Base-by-base conservation (phyloP, 1,284 basidiomycete genomes). In the Phlebopus sp. region DNA sequence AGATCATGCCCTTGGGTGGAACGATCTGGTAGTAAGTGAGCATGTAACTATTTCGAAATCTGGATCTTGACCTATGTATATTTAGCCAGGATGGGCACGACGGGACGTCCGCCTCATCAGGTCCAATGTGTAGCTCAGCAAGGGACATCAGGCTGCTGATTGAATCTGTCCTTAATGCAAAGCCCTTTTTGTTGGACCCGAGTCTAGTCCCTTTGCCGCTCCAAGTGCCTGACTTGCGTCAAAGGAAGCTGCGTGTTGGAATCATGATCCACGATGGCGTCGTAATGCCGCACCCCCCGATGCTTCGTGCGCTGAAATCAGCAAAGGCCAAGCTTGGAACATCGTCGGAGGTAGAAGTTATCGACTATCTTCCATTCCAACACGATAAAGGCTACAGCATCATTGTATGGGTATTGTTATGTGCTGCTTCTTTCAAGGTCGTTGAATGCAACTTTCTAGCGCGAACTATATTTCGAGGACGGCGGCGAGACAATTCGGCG, bases 181-280 rank as follows among this genome's bases (percentile, higher is more conserved):
- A 72, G 44, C 73, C 77, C 1, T 77, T 74, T 71, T 45, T 69
- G 0, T 51, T 59, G 23, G 75, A 78, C 44, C 68, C 72, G 15
- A 59, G 59, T 18, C 62, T 71, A 1, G 47, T 73, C n/a, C 67
- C 68, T 6, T 64, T 76, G 17, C 68, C 72, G 1, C 74, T 76
- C 60, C 35, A 38, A 46, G 45, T 55, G 32, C 59, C 53, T 38
- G 46, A 51, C 37, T 49, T 55, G 25, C 60, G 42, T 18, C 48
- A 57, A 31, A 60, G 42, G 42, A 64, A 64, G 49, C 60, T 78
- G 17, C 70, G 69, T 17, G 66, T 79, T 45, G 75, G 71, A 8
- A 59, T 81, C 30, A 66, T 78, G 63, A 59, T 60, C 56, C 66
- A 76, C 52, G 76, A 81, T 46, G 74, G 70, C 2, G 63, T 72